Evolutionary conservation across 441 rosid genomes (phyloP).

Genomic region (Euphorbia celastroides): DNA sequence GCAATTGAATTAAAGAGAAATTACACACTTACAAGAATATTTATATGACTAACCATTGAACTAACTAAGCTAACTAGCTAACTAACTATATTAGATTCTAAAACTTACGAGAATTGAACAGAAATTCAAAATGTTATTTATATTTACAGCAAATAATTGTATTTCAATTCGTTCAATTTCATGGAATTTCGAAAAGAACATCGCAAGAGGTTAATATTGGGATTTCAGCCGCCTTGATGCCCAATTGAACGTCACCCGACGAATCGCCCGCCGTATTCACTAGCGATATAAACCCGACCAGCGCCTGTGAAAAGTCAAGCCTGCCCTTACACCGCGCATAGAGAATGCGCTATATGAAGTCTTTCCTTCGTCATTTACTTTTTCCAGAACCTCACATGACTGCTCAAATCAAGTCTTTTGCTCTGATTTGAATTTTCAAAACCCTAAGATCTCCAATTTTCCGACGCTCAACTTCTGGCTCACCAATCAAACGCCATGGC

Average conservation of each 20-base stretch:
- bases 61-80: no score
- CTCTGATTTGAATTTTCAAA: neutral
- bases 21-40: conserved; percentile 15
- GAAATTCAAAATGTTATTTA: no score
- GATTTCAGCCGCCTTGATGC: neutral
- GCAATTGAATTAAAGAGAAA: no score
- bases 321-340: neutral
- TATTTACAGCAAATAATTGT: no score
- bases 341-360: no score
- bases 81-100: no score
- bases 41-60: no score
- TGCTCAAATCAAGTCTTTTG: neutral
- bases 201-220: neutral
- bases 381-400: neutral
- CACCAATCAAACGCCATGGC: conserved; percentile 35
- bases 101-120: no score
- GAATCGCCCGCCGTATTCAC: neutral
- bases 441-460: neutral
- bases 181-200: no score
- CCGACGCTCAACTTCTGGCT: neutral
- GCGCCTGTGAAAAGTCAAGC: neutral
- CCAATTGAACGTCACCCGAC: conserved; percentile 7
- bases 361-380: no score
- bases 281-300: no score
- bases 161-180: no score